These are phyloP conservation scores for Moesziomyces globuligerus DNA, from an alignment of 1,284 basidiomycete species.

Conservation along the genomic window DNA sequence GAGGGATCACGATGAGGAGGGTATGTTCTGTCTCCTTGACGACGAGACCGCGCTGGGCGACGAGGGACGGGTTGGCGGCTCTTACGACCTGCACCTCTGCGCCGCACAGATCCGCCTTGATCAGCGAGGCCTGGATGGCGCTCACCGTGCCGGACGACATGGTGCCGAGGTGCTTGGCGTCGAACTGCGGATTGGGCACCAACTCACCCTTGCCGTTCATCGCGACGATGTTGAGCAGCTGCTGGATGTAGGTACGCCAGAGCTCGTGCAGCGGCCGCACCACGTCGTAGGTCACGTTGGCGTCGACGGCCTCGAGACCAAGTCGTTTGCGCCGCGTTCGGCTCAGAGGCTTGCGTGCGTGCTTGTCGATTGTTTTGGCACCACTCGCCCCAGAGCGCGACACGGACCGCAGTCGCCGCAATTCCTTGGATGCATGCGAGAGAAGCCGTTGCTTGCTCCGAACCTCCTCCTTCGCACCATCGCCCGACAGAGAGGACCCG, in stretches of 20 bases:
- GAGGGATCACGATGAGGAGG: slow-evolving; percentile 18
- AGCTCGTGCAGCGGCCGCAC: slow-evolving; percentile 42
- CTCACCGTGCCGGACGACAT: slow-evolving; percentile 41
- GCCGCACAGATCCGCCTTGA: slow-evolving; percentile 51
- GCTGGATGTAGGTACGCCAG: slow-evolving; percentile 51
- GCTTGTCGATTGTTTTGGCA: slow-evolving; percentile 31
- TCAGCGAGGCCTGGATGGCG: slow-evolving; percentile 37
- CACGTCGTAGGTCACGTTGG: slow-evolving; percentile 34
- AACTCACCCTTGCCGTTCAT: slow-evolving; percentile 33
- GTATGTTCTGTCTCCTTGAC: slow-evolving; percentile 49
- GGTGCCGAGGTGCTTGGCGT: slow-evolving; percentile 14
- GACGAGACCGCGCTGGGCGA: slow-evolving; percentile 34
- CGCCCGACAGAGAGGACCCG: no score
- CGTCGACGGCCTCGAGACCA: slow-evolving; percentile 31
- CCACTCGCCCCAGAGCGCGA: slow-evolving; percentile 18
- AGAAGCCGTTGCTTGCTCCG: slow-evolving; percentile 31
- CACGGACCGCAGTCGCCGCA: slow-evolving; percentile 22
- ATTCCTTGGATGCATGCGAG: slow-evolving; percentile 18
- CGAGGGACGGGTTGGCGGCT: slow-evolving; percentile 42
- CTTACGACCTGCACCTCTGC: slow-evolving; percentile 45
- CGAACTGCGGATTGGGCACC: slow-evolving; percentile 35
- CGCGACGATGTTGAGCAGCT: slow-evolving; percentile 41
- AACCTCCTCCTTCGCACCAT: slow-evolving; percentile 17
- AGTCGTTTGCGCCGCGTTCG: slow-evolving; percentile 40
- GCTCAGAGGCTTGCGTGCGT: slow-evolving; percentile 21